A percentile compares a stretch with the other conserved stretches of the same genome.
These are phyloP conservation scores for Panicum virgatum DNA, from an alignment of 202 grass and related monocot species.

Conservation along the genomic window DNA sequence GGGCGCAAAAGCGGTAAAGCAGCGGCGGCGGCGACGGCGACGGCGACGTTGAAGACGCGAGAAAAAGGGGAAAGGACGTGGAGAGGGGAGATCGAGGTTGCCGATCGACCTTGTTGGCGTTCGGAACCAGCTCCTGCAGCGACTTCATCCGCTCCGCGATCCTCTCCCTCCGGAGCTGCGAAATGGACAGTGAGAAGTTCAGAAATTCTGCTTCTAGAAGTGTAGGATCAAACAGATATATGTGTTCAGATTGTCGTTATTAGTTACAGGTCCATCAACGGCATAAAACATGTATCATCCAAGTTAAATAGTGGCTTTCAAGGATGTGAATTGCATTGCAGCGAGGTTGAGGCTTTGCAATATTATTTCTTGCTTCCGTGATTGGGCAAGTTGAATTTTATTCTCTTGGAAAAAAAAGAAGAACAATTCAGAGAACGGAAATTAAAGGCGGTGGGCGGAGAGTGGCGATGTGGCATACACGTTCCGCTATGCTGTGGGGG, in stretches of 20 bases:
- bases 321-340: neutral
- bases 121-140: conserved; percentile 89
- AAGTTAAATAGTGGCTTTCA: neutral
- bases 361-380: neutral
- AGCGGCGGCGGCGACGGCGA: too few relatives aligned
- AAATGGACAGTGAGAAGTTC: conserved; percentile 17
- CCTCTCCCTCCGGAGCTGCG: conserved; percentile 92
- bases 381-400: neutral
- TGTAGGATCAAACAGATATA: neutral
- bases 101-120: conserved; percentile 96
- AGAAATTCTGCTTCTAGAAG: neutral
- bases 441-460: neutral
- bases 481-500: conserved; percentile 97
- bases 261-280: neutral
- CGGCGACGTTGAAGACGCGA: neutral
- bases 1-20: neutral
- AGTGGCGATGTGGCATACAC: conserved; percentile 52
- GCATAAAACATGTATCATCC: too few relatives aligned
- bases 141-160: conserved; percentile 99
- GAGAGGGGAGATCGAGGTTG: neutral
- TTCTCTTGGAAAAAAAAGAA: neutral
- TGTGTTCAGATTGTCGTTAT: neutral
- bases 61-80: neutral
- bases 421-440: neutral
- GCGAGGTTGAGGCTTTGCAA: neutral